phyloP scores from a whole-genome alignment of 441 rosid species.

The Jatropha podagrica region DNA sequence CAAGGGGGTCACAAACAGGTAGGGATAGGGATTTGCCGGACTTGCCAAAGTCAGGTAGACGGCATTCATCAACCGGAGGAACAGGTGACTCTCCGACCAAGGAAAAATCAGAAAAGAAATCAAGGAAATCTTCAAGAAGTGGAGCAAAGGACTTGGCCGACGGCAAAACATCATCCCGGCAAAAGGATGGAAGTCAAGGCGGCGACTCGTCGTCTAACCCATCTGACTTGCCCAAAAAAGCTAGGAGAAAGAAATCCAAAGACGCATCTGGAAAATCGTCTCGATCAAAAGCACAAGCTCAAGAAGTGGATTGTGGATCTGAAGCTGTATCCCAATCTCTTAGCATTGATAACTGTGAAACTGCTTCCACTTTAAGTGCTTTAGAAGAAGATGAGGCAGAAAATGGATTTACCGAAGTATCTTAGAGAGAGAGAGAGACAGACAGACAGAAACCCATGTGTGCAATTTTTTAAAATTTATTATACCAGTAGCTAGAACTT shows the following conservation, averaged over 20 bases:
- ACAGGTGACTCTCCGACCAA: constrained; percentile 33
- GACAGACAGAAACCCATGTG: no score
- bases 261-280: constrained; percentile 37
- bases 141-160: constrained; percentile 35
- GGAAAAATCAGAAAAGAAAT: constrained; percentile 34
- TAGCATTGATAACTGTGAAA: constrained; percentile 1
- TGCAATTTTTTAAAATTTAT: not conserved
- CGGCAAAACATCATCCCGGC: constrained; percentile 12
- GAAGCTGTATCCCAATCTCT: constrained; percentile 24
- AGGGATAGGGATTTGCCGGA: constrained; percentile 32
- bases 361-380: constrained; percentile 15
- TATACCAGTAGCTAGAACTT: constrained; percentile 32
- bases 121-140: constrained; percentile 48
- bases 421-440: constrained; percentile 16
- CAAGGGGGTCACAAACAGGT: not conserved
- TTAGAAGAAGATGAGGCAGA: constrained; percentile 28
- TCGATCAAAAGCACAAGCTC: constrained; percentile 27
- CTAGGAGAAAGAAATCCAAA: constrained; percentile 55
- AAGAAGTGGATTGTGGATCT: constrained; percentile 27
- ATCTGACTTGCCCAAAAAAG: constrained; percentile 45
- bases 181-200: constrained; percentile 25
- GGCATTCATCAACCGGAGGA: constrained; percentile 33
- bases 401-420: constrained; percentile 18
- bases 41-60: constrained; percentile 52
- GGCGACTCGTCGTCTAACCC: constrained; percentile 28